These are phyloP conservation scores for Ogataea siamensis DNA, from an alignment of 805 yeast species.

Conservation along the genomic window DNA sequence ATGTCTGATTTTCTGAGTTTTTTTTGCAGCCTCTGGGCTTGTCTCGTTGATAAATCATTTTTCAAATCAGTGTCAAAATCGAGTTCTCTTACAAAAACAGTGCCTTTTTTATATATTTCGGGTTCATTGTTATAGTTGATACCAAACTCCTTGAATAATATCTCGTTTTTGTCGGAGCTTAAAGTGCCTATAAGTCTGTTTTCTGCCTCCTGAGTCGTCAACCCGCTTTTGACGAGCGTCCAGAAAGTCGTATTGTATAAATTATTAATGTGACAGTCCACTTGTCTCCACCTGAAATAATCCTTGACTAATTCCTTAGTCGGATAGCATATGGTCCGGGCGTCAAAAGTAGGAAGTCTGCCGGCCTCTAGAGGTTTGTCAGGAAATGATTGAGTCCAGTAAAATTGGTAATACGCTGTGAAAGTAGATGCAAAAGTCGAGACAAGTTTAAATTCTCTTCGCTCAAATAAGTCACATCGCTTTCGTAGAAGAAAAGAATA, in stretches of 20 bases:
- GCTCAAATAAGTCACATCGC: constrained; percentile 67
- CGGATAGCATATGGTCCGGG: constrained; percentile 87
- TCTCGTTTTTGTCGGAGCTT: constrained; percentile 84
- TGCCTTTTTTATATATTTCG: constrained; percentile 85
- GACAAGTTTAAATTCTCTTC: constrained; percentile 79
- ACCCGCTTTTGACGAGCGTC: constrained; percentile 73
- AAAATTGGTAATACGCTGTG: constrained; percentile 68
- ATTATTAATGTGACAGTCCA: constrained; percentile 94
- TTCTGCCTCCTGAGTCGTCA: constrained; percentile 82
- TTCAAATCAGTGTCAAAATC: not conserved
- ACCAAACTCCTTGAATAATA: constrained; percentile 71
- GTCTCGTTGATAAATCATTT: constrained; percentile 38
- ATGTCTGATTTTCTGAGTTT: constrained; percentile 48
- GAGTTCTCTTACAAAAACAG: constrained; percentile 52
- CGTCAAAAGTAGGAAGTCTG: constrained; percentile 84
- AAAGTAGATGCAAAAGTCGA: constrained; percentile 81
- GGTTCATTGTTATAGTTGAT: constrained; percentile 90
- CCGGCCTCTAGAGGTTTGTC: constrained; percentile 38
- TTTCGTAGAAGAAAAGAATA: constrained; percentile 75
- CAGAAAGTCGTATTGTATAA: constrained; percentile 92
- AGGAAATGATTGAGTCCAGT: constrained; percentile 64
- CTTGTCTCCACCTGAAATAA: constrained; percentile 93
- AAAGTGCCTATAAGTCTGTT: constrained; percentile 71
- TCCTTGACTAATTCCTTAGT: constrained; percentile 59
- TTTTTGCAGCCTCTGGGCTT: constrained; percentile 49